Evolutionary conservation across 768 basidiomycete genomes (phyloP).

Genomic region (Cyclocybe aegerita): DNA sequence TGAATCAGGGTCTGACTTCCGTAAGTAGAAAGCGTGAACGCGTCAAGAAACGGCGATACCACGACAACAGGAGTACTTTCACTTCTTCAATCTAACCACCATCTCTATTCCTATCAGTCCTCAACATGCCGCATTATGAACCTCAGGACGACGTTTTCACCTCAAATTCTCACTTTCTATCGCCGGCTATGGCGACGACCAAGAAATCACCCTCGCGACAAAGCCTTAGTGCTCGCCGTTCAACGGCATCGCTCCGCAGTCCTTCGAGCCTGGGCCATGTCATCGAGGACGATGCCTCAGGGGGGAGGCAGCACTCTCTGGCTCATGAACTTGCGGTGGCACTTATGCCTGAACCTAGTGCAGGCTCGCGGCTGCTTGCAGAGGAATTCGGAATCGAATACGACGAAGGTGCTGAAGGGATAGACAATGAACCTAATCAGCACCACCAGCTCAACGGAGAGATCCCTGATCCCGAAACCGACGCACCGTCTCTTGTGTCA

Average conservation of each 20-base stretch:
- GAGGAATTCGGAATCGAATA: constrained; percentile 92
- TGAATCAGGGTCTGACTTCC: constrained; percentile 4
- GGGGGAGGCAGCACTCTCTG: constrained; percentile 56
- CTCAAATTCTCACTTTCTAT: constrained; percentile 30
- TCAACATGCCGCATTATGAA: constrained; percentile 32
- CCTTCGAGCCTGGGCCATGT: constrained; percentile 34
- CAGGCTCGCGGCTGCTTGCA: constrained; percentile 73
- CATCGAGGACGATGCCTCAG: constrained; percentile 39
- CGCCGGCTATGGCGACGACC: constrained; percentile 24
- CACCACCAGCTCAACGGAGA: constrained; percentile 26
- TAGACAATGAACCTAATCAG: constrained; percentile 44
- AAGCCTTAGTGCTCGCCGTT: constrained; percentile 40
- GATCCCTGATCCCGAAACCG: constrained; percentile 28
- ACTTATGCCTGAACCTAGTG: constrained; percentile 82
- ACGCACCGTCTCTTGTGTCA: constrained; percentile 41
- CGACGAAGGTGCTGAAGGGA: constrained; percentile 83
- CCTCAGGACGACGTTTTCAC: constrained; percentile 28
- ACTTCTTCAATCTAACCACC: background rate
- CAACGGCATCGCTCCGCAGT: constrained; percentile 50
- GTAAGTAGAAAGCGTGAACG: constrained; percentile 9
- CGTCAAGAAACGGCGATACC: constrained; percentile 5
- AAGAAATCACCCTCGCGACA: constrained; percentile 36
- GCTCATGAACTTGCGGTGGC: constrained; percentile 88
- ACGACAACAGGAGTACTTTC: constrained; percentile 10
- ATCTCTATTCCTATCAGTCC: constrained; percentile 9